phyloP scores from a whole-genome alignment of 257 asterid genomes.

The Solanum gracilifrons region DNA sequence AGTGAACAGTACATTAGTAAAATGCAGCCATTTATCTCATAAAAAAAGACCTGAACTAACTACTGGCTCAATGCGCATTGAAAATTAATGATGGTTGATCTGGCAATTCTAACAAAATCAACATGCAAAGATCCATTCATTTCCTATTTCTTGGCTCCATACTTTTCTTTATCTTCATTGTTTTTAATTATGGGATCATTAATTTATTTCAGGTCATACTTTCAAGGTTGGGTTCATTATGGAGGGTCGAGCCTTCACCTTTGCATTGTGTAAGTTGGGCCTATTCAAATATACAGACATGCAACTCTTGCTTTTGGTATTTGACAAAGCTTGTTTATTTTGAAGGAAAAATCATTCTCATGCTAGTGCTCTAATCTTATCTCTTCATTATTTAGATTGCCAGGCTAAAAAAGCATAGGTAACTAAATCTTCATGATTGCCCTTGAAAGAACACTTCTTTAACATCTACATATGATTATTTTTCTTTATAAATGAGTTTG shows the following conservation, averaged over 20 bases:
- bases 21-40: background rate
- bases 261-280: background rate
- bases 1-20: background rate
- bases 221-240: background rate
- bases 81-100: background rate
- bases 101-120: background rate
- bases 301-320: background rate
- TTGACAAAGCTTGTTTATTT: background rate
- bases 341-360: background rate
- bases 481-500: background rate
- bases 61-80: background rate
- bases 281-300: background rate
- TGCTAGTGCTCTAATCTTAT: background rate
- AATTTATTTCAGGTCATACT: background rate
- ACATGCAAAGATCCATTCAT: background rate
- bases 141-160: background rate
- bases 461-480: background rate
- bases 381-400: background rate
- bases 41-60: background rate
- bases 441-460: background rate
- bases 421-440: background rate
- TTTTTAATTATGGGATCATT: background rate
- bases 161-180: background rate
- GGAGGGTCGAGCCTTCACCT: background rate
- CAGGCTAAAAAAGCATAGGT: background rate